phyloP scores from a whole-genome alignment of 2,329 filamentous ascomycete genomes.

The Calonectria naviculata region DNA sequence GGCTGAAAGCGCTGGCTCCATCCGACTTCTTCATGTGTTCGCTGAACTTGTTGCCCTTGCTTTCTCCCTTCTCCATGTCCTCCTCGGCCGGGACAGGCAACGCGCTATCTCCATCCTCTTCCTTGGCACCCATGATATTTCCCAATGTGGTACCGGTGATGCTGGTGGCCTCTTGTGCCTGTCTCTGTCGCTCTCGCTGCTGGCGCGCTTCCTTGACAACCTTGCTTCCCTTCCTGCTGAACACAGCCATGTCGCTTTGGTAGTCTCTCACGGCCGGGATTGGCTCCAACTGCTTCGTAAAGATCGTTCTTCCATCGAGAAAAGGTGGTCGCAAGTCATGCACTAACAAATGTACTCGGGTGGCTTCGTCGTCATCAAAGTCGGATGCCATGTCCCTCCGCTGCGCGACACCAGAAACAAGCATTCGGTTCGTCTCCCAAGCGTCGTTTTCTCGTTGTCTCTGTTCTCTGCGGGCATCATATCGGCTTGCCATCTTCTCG shows the following conservation, averaged over 20 bases:
- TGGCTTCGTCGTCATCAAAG: conserved; percentile 92
- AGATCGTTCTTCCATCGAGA: conserved; percentile 92
- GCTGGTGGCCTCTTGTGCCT: conserved; percentile 95
- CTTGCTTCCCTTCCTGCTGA: conserved; percentile 92
- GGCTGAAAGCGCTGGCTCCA: conserved; percentile 90
- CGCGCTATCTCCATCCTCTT: conserved; percentile 92
- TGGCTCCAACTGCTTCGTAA: conserved; percentile 96
- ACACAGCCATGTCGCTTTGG: conserved; percentile 99
- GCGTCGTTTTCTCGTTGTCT: conserved; percentile 96
- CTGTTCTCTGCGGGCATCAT: conserved; percentile 78
- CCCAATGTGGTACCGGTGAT: conserved; percentile 91
- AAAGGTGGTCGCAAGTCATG: conserved; percentile 96
- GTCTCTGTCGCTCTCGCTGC: conserved; percentile 91
- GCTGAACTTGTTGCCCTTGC: conserved; percentile 79
- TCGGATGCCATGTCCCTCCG: conserved; percentile 83
- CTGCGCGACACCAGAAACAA: conserved; percentile 95
- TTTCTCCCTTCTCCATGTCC: conserved; percentile 64
- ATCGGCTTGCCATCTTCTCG: conserved; percentile 82
- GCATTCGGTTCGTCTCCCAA: conserved; percentile 99
- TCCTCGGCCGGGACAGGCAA: conserved; percentile 80
- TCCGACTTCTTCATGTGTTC: conserved; percentile 89
- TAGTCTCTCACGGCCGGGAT: conserved; percentile 92
- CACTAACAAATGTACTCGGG: conserved; percentile 88
- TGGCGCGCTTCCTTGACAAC: conserved; percentile 93
- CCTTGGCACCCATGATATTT: conserved; percentile 95